Evolutionary conservation across 2,329 filamentous ascomycete species (phyloP), one percentile per base, ranked within the genome.

Genomic region (Sporothrix brunneoviolacea): DNA sequence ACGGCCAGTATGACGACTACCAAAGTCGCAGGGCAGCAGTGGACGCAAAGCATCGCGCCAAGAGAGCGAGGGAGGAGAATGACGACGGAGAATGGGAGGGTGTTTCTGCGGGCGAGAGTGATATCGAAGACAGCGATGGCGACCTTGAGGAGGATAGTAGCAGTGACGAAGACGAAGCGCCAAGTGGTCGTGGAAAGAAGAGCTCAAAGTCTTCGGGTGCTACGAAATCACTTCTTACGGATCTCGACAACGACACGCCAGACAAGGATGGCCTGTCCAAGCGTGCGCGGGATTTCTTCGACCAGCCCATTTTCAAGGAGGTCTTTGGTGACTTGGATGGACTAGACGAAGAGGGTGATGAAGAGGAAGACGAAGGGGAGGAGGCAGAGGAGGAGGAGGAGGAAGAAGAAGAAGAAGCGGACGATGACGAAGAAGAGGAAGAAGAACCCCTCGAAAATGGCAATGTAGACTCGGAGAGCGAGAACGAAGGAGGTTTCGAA

Each of bases 51-150:
- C 86, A 87, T 62, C 83, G 88, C 36, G 90, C 91, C 3, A 98
- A 97, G 73, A 89, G 89, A 64, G 85, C 88, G 7, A 81, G 91
- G 48, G 83, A 87, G 62, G 82, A 89, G 61, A 82, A 86, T 55
- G 82, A 86, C 47, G 88, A 94, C 52, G 90, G 88, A 13, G 91
- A 95, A 63, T 98, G 91, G 84, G 87, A 94, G 59, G 93, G 93
- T 1, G 82, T 97, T 53, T 94, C 88, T 19, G 80, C 76, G 13
- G 54, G 48, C 10, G 55, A 54, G 24, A 79, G 78, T 40, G 79
- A 80, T 51, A 70, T 77, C n/a, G 69, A 70, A 24, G 74, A 74
- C 15, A 77, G 80, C 36, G 64, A 76, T 35, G 55, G 55, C 40
- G 70, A 75, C 42, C 66, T 83, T 15, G 79, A 85, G 40, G 75